Percentiles rank a stretch among this genome's conserved stretches.
Evolutionary conservation across 2,329 filamentous ascomycete genomes (phyloP).

Genomic region (Phyllosticta citriasiana): DNA sequence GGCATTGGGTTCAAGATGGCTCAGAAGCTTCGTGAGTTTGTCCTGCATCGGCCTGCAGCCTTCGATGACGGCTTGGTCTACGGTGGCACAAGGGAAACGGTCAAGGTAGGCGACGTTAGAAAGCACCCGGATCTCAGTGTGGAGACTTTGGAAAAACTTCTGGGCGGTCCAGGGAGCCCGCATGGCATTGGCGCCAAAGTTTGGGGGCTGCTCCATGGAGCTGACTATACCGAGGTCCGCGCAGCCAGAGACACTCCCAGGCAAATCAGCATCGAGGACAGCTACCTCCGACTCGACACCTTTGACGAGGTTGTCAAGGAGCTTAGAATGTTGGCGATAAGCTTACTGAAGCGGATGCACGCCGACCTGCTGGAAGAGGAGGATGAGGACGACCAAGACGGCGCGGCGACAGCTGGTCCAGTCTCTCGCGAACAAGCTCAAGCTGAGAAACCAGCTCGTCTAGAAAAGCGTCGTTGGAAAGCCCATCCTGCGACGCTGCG

Average conservation of each 20-base stretch:
- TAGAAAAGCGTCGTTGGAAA: conserved; percentile 48
- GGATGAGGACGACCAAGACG: conserved; percentile 3
- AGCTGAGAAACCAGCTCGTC: not conserved
- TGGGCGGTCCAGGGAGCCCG: conserved; percentile 60
- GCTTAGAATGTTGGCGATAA: conserved; percentile 56
- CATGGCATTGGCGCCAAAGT: conserved; percentile 61
- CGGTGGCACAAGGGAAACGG: conserved; percentile 32
- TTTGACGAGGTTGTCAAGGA: conserved; percentile 56
- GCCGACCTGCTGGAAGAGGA: conserved; percentile 57
- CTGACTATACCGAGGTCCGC: conserved; percentile 66
- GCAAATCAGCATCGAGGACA: conserved; percentile 93
- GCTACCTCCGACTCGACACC: conserved; percentile 63
- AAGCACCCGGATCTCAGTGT: conserved; percentile 53
- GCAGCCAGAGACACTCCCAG: conserved; percentile 61
- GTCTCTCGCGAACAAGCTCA: not conserved
- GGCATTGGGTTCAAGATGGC: conserved; percentile 77
- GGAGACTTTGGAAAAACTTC: conserved; percentile 54
- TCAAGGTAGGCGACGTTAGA: conserved; percentile 45
- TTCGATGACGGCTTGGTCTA: conserved; percentile 38
- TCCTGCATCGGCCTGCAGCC: conserved; percentile 39
- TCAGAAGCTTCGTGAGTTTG: conserved; percentile 53
- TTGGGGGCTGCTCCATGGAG: conserved; percentile 72
- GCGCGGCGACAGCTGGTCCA: not conserved
- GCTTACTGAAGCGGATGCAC: conserved; percentile 69
- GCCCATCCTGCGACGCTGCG: conserved; percentile 74